Base-by-base conservation (phyloP, 441 rosid species). In the Pelargonium fulgidum region DNA sequence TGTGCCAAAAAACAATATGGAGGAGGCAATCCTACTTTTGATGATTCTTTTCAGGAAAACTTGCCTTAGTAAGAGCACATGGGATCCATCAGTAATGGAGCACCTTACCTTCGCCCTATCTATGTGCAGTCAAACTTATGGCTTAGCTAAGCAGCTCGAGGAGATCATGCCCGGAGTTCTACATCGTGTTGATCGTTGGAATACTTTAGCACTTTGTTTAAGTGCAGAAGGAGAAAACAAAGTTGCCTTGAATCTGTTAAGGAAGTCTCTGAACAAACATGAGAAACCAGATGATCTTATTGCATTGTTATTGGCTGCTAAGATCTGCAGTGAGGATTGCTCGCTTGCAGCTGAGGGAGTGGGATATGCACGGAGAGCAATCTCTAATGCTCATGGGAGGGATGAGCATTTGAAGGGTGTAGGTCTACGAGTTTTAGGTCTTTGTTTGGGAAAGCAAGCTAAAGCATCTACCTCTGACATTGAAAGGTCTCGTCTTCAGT, bases 1-100 rank as follows among this genome's bases (percentile, higher is more conserved):
- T 78, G 78, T 89, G 42, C 97, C 98, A 8, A 89, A 85, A 76
- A 85, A 88, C 76, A 90, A 93, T 82, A 71, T 93, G 73, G 98
- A 93, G 82, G 97, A 93, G 84, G 92, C 96, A 52, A 80, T 93
- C 78, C 85, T 93, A 68, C 92, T 93, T 77, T 83, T 93, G 70
- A 83, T 93, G 91, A 86, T 91, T 75, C 85, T 91, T 39, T 62
- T 89, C 67, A 79, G 82, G 84, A 93, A 91, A 74, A 76, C 76
- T 68, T 72, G 76, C 77, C 87, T 81, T 10, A 90, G 96, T 24
- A 82, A 85, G 76, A 82, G 76, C 36, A 79, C 78, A 69, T 89
- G 92, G 91, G 98, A 93, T 75, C 85, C 93, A 14, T 85, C 98
- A 59, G 81, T 91, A 33, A 76, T 91, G 77, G 98, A 93, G 77